Percentiles rank a stretch among this genome's conserved stretches.
These are phyloP conservation scores for Globisporangium spiculum DNA, from an alignment of 352 stramenopile species.

Conservation along the genomic window DNA sequence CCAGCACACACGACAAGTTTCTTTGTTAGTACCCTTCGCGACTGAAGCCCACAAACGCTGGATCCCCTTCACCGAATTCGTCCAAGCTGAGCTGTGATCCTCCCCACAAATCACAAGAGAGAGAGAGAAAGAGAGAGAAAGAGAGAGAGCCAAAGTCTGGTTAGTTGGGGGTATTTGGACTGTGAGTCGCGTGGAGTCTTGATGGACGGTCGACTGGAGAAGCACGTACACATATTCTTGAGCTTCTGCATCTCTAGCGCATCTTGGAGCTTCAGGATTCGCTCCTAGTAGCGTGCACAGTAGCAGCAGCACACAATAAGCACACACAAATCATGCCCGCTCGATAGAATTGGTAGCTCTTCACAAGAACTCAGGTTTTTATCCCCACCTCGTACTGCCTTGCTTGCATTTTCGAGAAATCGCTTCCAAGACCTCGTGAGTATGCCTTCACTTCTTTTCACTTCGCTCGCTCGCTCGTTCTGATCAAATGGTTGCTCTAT, in stretches of 20 bases:
- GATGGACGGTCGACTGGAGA: background rate
- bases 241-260: constrained; percentile 76
- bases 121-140: background rate
- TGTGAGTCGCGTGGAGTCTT: background rate
- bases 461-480: background rate
- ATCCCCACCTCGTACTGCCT: constrained; percentile 58
- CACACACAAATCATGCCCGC: too few relatives aligned
- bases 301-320: background rate
- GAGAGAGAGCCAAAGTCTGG: background rate
- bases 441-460: background rate
- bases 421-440: background rate
- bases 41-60: background rate
- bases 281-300: constrained; percentile 31
- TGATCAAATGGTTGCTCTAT: background rate
- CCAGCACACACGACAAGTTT: background rate
- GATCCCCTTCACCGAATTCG: constrained; percentile 37
- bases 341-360: background rate
- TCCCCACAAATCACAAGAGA: background rate
- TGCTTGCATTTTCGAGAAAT: constrained; percentile 38
- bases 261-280: constrained; percentile 79
- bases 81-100: constrained; percentile 49
- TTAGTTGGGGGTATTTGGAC: background rate
- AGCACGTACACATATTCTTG: constrained; percentile 65
- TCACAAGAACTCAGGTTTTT: background rate
- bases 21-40: too few relatives aligned